Percentiles rank a stretch among this genome's conserved stretches.
These are phyloP conservation scores for Fusarium pseudocircinatum DNA, from an alignment of 2,329 filamentous ascomycete genomes.

Conservation along the genomic window DNA sequence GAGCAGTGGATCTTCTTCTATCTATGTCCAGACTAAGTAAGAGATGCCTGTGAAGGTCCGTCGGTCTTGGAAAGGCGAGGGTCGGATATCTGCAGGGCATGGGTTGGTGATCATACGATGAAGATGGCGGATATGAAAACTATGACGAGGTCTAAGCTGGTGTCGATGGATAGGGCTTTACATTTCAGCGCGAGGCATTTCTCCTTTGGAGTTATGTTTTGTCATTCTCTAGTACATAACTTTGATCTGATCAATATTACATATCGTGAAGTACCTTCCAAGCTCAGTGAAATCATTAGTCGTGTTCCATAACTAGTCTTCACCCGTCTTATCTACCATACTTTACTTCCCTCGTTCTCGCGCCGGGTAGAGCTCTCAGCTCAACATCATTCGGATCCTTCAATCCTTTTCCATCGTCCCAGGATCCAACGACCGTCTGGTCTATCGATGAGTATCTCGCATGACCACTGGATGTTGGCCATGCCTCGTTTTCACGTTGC, in stretches of 20 bases:
- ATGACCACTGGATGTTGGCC: not conserved
- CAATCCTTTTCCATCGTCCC: not conserved
- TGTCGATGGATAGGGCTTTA: not conserved
- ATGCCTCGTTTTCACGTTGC: not conserved
- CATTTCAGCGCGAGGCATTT: not conserved
- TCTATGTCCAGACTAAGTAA: slow-evolving; percentile 16
- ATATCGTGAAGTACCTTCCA: not conserved
- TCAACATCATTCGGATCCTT: not conserved
- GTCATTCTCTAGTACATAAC: not conserved
- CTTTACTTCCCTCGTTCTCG: not conserved
- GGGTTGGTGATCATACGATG: accelerated
- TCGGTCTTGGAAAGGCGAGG: no score
- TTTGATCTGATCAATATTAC: not conserved
- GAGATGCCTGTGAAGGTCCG: accelerated
- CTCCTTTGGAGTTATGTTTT: not conserved
- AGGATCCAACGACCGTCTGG: not conserved
- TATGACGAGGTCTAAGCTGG: not conserved
- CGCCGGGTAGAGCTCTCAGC: not conserved
- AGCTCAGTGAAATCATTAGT: accelerated
- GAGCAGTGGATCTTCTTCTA: slow-evolving; percentile 13
- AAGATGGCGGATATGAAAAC: not conserved
- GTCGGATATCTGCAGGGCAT: accelerated
- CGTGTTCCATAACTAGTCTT: accelerated
- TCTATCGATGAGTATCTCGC: not conserved
- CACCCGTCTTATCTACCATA: not conserved